Evolutionary conservation across 306 rosid genomes (phyloP).

Genomic region (Ziziphus jujuba): DNA sequence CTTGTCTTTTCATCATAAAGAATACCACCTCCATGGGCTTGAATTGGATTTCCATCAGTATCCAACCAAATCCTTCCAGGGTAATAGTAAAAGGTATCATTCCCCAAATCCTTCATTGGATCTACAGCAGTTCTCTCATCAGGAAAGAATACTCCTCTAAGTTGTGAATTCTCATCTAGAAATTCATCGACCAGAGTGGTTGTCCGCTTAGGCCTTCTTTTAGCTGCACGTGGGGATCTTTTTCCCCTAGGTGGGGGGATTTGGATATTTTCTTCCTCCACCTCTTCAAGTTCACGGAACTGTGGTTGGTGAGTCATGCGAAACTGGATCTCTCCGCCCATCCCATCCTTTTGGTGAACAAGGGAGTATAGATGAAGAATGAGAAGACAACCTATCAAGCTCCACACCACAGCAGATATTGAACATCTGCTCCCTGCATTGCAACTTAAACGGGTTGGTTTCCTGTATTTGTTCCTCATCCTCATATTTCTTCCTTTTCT

Average conservation of each 20-base stretch:
- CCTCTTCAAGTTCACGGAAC: slow-evolving; percentile 73
- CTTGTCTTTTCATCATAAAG: slow-evolving; percentile 59
- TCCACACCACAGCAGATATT: slow-evolving; percentile 48
- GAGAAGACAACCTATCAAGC: slow-evolving; percentile 80
- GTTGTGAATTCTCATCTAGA: slow-evolving; percentile 89
- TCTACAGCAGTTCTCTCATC: slow-evolving; percentile 52
- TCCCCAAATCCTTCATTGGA: slow-evolving; percentile 52
- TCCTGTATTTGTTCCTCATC: slow-evolving; percentile 82
- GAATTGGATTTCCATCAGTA: slow-evolving; percentile 86
- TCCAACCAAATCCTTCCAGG: slow-evolving; percentile 97
- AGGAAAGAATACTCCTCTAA: slow-evolving; percentile 79
- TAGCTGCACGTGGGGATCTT: slow-evolving; percentile 89
- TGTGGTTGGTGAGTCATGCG: slow-evolving; percentile 46
- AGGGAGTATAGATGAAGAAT: slow-evolving; percentile 57
- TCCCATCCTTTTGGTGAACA: slow-evolving; percentile 38
- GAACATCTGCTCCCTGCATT: slow-evolving; percentile 80
- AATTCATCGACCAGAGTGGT: slow-evolving; percentile 87
- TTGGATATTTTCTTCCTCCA: slow-evolving; percentile 75
- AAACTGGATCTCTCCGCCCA: slow-evolving; percentile 36
- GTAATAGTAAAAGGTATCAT: slow-evolving; percentile 64
- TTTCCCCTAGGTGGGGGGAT: slow-evolving; percentile 93
- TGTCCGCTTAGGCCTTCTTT: slow-evolving; percentile 70
- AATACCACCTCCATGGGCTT: slow-evolving; percentile 98
- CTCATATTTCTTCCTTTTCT: slow-evolving; percentile 69
- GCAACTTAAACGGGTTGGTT: slow-evolving; percentile 70